Conservation (phyloP, 257 asterid species). For the Penstemon davidsonii region DNA sequence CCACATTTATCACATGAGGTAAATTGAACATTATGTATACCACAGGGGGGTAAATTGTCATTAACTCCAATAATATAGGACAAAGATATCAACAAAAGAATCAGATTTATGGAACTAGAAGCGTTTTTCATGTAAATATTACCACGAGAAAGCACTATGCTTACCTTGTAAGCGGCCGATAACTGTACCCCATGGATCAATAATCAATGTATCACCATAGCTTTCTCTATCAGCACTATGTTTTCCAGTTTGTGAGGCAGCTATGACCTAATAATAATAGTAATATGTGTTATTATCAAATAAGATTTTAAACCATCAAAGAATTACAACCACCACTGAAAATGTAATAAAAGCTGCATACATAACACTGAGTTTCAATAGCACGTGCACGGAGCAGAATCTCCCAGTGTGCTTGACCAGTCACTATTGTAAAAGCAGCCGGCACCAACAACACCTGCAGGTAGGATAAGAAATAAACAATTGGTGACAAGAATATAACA, state of each 20-base stretch:
- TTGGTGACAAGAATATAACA: constrained; percentile 13
- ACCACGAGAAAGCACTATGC: not conserved
- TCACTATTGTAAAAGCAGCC: constrained; percentile 80
- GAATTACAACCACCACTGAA: too few relatives aligned
- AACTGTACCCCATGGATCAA: constrained; percentile 94
- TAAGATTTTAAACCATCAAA: not conserved
- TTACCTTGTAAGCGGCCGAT: constrained; percentile 64
- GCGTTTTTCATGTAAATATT: not conserved
- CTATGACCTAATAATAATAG: constrained; percentile 59
- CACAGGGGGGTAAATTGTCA: too few relatives aligned
- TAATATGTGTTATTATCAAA: not conserved
- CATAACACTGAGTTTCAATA: constrained; percentile 92
- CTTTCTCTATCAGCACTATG: constrained; percentile 84
- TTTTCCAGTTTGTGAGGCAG: constrained; percentile 91
- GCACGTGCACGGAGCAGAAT: constrained; percentile 94
- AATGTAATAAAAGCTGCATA: constrained; percentile 32
- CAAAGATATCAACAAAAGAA: too few relatives aligned
- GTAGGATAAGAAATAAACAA: not conserved
- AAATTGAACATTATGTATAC: too few relatives aligned
- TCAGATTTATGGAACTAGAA: too few relatives aligned
- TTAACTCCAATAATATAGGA: too few relatives aligned
- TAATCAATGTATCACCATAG: constrained; percentile 76
- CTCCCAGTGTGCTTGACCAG: constrained; percentile 98
- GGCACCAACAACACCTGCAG: constrained; percentile 78
- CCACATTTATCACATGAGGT: too few relatives aligned